Evolutionary conservation across 495 filamentous ascomycete genomes (phyloP).

Genomic region (Endocarpon pusillum): DNA sequence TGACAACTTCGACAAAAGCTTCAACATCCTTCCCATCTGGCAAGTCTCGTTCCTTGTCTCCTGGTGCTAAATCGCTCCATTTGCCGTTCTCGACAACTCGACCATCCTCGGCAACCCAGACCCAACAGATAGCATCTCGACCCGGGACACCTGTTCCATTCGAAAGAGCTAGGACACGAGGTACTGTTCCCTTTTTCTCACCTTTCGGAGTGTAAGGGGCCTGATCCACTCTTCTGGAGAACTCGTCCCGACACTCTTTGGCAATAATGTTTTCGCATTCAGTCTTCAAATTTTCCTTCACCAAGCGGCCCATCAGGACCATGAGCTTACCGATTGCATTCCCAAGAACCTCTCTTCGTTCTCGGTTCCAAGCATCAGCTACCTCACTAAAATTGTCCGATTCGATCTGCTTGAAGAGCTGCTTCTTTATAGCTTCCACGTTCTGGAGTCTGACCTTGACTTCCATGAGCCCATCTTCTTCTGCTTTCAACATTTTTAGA

Average conservation of each 20-base stretch:
- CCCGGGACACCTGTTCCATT: constrained; percentile 62
- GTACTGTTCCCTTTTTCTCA: constrained; percentile 74
- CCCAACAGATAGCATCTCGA: constrained; percentile 71
- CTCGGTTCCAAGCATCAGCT: constrained; percentile 85
- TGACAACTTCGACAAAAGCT: constrained; percentile 53
- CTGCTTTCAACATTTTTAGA: constrained; percentile 88
- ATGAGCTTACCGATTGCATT: constrained; percentile 68
- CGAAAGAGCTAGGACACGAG: constrained; percentile 71
- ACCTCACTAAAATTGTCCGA: constrained; percentile 91
- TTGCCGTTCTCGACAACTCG: constrained; percentile 76
- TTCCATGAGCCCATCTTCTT: constrained; percentile 80
- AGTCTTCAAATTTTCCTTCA: constrained; percentile 81
- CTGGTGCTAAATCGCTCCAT: constrained; percentile 54
- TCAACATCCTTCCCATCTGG: constrained; percentile 43
- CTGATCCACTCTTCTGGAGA: constrained; percentile 77
- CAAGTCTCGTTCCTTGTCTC: constrained; percentile 49
- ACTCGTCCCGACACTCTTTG: constrained; percentile 66
- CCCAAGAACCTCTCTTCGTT: constrained; percentile 70
- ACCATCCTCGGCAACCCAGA: constrained; percentile 85
- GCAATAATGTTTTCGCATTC: constrained; percentile 83
- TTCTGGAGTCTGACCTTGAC: constrained; percentile 62
- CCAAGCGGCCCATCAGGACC: constrained; percentile 64
- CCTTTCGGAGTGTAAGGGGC: constrained; percentile 90
- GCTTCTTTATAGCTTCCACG: constrained; percentile 50
- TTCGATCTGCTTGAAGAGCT: constrained; percentile 63